Conservation (phyloP, 768 basidiomycete species). For the Leccinum rimulosum region DNA sequence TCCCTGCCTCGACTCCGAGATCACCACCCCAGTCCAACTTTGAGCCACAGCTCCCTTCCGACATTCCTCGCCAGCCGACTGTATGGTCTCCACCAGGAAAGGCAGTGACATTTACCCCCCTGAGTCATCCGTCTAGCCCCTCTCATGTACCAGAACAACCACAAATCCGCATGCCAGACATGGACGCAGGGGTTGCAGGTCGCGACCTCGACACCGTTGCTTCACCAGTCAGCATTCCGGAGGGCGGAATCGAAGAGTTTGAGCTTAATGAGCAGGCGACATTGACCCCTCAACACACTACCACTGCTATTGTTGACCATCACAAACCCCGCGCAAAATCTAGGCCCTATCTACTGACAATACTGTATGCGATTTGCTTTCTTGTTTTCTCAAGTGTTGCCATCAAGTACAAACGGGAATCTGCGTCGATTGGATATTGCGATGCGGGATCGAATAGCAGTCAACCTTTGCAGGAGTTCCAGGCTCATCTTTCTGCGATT, state of each 20-base stretch:
- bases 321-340: slow-evolving; percentile 15
- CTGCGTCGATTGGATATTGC: slow-evolving; percentile 74
- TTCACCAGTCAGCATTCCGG: slow-evolving; percentile 19
- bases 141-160: slow-evolving; percentile 10
- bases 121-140: slow-evolving; percentile 20
- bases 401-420: slow-evolving; percentile 61
- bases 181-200: slow-evolving; percentile 1
- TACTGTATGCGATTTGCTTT: slow-evolving; percentile 40
- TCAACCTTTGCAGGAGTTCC: slow-evolving; percentile 46
- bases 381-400: slow-evolving; percentile 34
- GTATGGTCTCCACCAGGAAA: slow-evolving; percentile 16
- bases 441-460: slow-evolving; percentile 64
- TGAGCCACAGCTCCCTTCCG: slow-evolving; percentile 48
- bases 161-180: slow-evolving; percentile 5
- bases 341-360: slow-evolving; percentile 36
- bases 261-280: slow-evolving; percentile 25
- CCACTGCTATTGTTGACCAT: slow-evolving; percentile 31
- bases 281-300: slow-evolving; percentile 39
- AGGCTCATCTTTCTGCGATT: slow-evolving; percentile 43
- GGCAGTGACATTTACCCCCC: slow-evolving; percentile 13
- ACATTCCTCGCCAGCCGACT: slow-evolving; percentile 31
- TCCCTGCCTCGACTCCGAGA: slow-evolving; percentile 23
- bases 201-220: background rate
- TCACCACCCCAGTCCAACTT: slow-evolving; percentile 58
- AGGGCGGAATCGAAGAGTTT: slow-evolving; percentile 17